Percentiles rank a stretch among this genome's conserved stretches.
These are phyloP conservation scores for Metschnikowia lunata DNA, from an alignment of 805 yeast genomes.

Conservation along the genomic window DNA sequence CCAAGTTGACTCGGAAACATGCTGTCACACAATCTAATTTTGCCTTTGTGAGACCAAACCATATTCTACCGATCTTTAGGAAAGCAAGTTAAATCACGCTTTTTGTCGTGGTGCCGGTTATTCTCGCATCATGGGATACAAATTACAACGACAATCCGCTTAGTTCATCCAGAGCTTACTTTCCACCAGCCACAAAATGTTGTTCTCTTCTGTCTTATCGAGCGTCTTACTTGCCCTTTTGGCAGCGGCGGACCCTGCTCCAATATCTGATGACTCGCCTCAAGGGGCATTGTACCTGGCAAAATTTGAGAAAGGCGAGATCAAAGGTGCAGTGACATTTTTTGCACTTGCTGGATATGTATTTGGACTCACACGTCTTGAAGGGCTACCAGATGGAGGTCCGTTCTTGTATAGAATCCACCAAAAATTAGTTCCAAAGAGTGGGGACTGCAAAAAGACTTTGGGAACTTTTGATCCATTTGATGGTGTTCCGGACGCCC, in stretches of 20 bases:
- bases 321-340: background rate
- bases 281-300: background rate
- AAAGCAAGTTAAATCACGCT: too few relatives aligned
- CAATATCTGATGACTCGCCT: background rate
- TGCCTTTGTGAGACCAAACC: too few relatives aligned
- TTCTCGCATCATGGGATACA: too few relatives aligned
- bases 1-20: too few relatives aligned
- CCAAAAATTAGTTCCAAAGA: background rate
- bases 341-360: background rate
- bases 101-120: too few relatives aligned
- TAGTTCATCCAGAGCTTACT: background rate
- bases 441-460: background rate
- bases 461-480: constrained; percentile 3
- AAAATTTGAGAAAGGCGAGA: background rate
- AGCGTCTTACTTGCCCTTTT: background rate
- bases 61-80: too few relatives aligned
- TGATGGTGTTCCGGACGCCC: background rate
- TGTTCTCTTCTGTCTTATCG: background rate
- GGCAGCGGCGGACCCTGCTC: background rate
- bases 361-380: background rate
- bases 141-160: too few relatives aligned
- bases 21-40: too few relatives aligned
- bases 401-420: background rate
- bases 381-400: background rate
- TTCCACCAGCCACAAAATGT: background rate